Base-by-base conservation (phyloP, 306 rosid genomes). In the Pyrus communis region DNA sequence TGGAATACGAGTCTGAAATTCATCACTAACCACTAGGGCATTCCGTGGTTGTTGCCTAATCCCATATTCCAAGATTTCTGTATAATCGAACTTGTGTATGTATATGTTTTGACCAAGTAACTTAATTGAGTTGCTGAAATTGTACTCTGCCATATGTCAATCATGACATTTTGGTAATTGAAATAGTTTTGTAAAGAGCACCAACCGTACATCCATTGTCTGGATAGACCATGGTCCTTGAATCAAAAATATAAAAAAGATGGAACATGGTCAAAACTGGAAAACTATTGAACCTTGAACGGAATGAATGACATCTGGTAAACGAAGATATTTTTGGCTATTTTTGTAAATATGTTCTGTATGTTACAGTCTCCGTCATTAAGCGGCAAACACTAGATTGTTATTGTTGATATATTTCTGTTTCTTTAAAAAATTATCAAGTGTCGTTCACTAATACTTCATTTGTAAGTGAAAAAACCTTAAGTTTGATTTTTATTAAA, bases 1-100 rank as follows among this genome's bases (percentile, higher is more conserved):
- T 35, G 40, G 0, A 6, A 7, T 35, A 35, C 40, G 0, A 2
- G 0, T 9, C 2, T 35, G 40, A 0, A 35, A 35, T 35, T 35
- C 40, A 2, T 35, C 2, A 6, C 40, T 35, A 35, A 35, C 40
- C 40, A 35, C 9, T 1, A 3, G 7, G 6, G 1, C 35, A 33
- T 7, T 7, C 35, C 35, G 0, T 33, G 35, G 35, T 33, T 33
- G 7, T 33, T 7, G 2, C 42, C 42, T 18, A 5, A 2, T 27
- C n/a, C 61, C 23, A 61, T 19, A 10, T 28, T 61, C 77, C 3
- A 46, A 3, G 74, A 74, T 67, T 60, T 38, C 23, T 40, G 17
- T 18, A 4, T 11, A 74, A 74, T 42, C 69, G 43, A 60, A 22
- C 30, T 21, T 7, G 5, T 60, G 19, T 43, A 25, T 5, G 0